Conservation (phyloP, 768 basidiomycete species). For the Kwoniella newhampshirensis region DNA sequence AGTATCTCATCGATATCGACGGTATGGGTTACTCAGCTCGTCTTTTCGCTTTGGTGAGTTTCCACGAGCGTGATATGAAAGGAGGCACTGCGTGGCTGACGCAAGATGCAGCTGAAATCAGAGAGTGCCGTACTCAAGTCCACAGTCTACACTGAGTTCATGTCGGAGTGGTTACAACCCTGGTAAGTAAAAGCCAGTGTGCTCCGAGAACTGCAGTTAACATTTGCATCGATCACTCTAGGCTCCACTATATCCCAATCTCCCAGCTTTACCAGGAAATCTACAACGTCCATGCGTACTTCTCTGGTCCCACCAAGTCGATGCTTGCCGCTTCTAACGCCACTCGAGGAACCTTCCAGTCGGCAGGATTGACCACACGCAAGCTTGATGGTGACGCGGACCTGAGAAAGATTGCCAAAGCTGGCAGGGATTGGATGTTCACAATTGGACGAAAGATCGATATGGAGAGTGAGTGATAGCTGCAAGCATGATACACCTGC, state of each 20-base stretch:
- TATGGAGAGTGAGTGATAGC: conserved; percentile 72
- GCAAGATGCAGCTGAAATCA: conserved; percentile 57
- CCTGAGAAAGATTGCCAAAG: conserved; percentile 76
- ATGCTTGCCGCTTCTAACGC: conserved; percentile 61
- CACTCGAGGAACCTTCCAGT: conserved; percentile 53
- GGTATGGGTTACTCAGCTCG: conserved; percentile 93
- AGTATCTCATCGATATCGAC: conserved; percentile 87
- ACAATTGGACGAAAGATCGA: conserved; percentile 77
- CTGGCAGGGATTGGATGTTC: conserved; percentile 90
- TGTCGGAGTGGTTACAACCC: conserved; percentile 85
- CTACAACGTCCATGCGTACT: conserved; percentile 90
- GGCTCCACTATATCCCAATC: conserved; percentile 90
- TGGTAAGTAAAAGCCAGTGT: conserved; percentile 60
- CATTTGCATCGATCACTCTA: no score
- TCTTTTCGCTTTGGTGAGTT: conserved; percentile 59
- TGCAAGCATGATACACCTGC: conserved; percentile 3
- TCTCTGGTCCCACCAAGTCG: conserved; percentile 74
- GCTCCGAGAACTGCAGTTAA: no score
- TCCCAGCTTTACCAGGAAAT: conserved; percentile 84
- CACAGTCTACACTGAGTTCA: conserved; percentile 88
- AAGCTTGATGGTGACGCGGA: conserved; percentile 67
- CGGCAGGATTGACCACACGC: conserved; percentile 44
- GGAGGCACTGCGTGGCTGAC: background rate
- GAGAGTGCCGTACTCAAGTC: conserved; percentile 88
- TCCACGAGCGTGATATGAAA: background rate